A percentile compares a stretch with the other conserved stretches of the same genome.
phyloP scores from a whole-genome alignment of 768 basidiomycete species.

The Boletus bicolor region DNA sequence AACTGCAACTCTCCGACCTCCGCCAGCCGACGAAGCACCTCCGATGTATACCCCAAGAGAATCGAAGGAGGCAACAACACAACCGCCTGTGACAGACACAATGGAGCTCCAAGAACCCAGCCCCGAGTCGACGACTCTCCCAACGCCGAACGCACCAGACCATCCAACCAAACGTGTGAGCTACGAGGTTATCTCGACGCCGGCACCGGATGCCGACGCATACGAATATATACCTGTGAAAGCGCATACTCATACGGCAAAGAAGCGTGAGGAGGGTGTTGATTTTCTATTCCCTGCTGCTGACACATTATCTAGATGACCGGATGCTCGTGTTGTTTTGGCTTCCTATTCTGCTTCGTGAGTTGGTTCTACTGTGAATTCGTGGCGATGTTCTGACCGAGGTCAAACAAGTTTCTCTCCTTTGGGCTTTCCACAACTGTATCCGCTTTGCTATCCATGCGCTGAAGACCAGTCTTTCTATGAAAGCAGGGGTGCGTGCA shows the following conservation, averaged over 20 bases:
- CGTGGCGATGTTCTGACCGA: constrained; percentile 4
- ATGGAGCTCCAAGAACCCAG: constrained; percentile 2
- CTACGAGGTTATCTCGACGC: constrained; percentile 44
- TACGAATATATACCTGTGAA: constrained; percentile 60
- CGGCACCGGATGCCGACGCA: constrained; percentile 67
- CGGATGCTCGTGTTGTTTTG: constrained; percentile 84
- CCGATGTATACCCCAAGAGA: constrained; percentile 71
- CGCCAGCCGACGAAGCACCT: constrained; percentile 53
- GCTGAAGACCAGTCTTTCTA: constrained; percentile 45
- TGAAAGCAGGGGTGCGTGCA: constrained; percentile 41
- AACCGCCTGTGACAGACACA: constrained; percentile 1
- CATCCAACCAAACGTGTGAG: constrained; percentile 43
- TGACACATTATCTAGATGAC: constrained; percentile 51
- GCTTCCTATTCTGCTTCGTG: constrained; percentile 79
- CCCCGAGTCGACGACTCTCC: constrained; percentile 16
- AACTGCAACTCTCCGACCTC: constrained; percentile 42
- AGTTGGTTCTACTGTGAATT: constrained; percentile 32
- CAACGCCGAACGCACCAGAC: constrained; percentile 30
- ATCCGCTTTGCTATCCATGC: constrained; percentile 50
- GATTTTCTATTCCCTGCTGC: neutral
- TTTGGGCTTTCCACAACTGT: constrained; percentile 59
- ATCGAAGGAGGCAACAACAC: constrained; percentile 16
- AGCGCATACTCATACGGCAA: constrained; percentile 40
- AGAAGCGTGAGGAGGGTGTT: constrained; percentile 56
- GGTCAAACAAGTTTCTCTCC: constrained; percentile 46